Evolutionary conservation across 2,329 filamentous ascomycete genomes (phyloP).

Genomic region (Chaetomium sp.): DNA sequence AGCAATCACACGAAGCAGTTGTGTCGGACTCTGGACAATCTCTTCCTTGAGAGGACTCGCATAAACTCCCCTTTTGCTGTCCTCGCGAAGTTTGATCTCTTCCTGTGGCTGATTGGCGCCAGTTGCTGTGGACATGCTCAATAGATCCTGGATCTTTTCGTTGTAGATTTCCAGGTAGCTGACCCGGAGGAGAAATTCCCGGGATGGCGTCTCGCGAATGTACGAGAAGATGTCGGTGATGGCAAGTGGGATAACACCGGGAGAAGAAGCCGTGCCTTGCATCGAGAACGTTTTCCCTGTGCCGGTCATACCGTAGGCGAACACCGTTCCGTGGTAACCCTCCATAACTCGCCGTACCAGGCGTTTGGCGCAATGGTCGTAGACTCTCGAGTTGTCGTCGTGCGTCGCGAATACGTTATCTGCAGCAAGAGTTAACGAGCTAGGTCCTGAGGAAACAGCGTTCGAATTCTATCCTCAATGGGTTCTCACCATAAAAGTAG

Average conservation of each 20-base stretch:
- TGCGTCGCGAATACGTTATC: constrained; percentile 95
- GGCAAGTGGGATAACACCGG: constrained; percentile 91
- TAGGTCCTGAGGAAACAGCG: constrained; percentile 6
- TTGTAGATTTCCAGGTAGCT: constrained; percentile 99
- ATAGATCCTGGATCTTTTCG: constrained; percentile 88
- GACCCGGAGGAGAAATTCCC: constrained; percentile 89
- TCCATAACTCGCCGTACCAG: constrained; percentile 97
- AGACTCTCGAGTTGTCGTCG: constrained; percentile 91
- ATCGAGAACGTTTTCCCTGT: constrained; percentile 99
- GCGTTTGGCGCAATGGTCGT: constrained; percentile 89
- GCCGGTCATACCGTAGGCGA: constrained; percentile 98
- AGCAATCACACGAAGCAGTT: constrained; percentile 89
- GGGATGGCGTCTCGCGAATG: constrained; percentile 89
- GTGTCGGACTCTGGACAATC: constrained; percentile 95
- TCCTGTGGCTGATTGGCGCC: constrained; percentile 59
- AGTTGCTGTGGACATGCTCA: constrained; percentile 63
- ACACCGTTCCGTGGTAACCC: constrained; percentile 96
- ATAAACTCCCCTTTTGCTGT: constrained; percentile 93
- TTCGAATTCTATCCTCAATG: not conserved
- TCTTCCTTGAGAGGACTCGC: constrained; percentile 95
- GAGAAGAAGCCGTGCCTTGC: constrained; percentile 93
- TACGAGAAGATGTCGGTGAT: constrained; percentile 99
- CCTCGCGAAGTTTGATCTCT: constrained; percentile 94
- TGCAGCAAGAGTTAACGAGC: constrained; percentile 32
- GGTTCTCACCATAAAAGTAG: constrained; percentile 73